These are phyloP conservation scores for Lactarius tabidus DNA, from an alignment of 768 basidiomycete species.

Conservation along the genomic window DNA sequence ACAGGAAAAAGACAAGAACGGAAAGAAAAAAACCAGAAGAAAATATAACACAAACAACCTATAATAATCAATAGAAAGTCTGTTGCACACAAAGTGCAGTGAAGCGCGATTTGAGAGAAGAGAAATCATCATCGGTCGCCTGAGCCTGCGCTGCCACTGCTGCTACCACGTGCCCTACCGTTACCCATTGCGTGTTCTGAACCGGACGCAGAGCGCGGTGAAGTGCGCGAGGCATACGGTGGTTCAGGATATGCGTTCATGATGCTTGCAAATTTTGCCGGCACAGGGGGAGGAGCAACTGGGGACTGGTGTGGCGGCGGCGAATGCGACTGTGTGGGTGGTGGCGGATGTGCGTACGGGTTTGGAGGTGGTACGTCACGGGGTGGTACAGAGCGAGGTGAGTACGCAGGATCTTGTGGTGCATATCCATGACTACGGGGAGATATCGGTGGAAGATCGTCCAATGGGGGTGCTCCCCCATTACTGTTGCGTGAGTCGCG, in stretches of 20 bases:
- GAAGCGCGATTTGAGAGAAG: neutral
- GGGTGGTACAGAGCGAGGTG: slow-evolving; percentile 18
- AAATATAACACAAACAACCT: neutral
- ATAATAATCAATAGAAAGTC: slow-evolving; percentile 1
- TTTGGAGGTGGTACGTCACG: slow-evolving; percentile 18
- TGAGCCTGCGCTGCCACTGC: slow-evolving; percentile 19
- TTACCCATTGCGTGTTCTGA: slow-evolving; percentile 31
- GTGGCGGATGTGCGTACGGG: slow-evolving; percentile 2
- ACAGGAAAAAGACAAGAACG: neutral
- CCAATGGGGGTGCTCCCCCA: slow-evolving; percentile 11
- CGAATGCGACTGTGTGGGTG: slow-evolving; percentile 26
- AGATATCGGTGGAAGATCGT: slow-evolving; percentile 21
- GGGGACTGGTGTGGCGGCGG: slow-evolving; percentile 30
- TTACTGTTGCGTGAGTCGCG: slow-evolving; percentile 23
- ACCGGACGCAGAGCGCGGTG: slow-evolving; percentile 30
- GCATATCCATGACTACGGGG: slow-evolving; percentile 19
- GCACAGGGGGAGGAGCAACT: slow-evolving; percentile 35
- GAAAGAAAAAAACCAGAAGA: neutral
- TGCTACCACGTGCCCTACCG: slow-evolving; percentile 19
- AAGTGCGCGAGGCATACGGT: slow-evolving; percentile 27
- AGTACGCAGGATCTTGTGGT: slow-evolving; percentile 15
- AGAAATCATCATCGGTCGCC: slow-evolving; percentile 18
- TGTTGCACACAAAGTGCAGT: neutral
- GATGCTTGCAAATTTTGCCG: slow-evolving; percentile 61
- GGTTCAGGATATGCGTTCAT: slow-evolving; percentile 62